Conservation (phyloP, 73 alveolate genomes). For the Paramecium primaurelia region DNA sequence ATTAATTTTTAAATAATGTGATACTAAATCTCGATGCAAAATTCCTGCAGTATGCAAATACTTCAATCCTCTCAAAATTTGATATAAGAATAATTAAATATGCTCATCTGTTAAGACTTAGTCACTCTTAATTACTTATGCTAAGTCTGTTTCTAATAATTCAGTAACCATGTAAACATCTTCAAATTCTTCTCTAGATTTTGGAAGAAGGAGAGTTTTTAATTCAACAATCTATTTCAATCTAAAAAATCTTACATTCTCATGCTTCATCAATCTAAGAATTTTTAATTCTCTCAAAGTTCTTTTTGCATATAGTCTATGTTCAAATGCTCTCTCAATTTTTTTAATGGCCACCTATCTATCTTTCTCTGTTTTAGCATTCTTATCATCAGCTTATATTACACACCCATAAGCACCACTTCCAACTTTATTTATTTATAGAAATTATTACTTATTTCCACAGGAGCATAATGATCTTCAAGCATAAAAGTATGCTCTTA, state of each 20-base stretch:
- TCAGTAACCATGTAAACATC: slow-evolving; percentile 83
- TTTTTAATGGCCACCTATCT: slow-evolving; percentile 77
- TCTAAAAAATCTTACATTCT: slow-evolving; percentile 63
- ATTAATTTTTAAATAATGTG: neutral
- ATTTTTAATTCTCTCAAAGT: slow-evolving; percentile 77
- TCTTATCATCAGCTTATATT: slow-evolving; percentile 76
- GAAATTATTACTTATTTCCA: neutral
- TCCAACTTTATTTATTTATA: slow-evolving; percentile 53
- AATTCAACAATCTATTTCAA: slow-evolving; percentile 25
- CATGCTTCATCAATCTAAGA: slow-evolving; percentile 73
- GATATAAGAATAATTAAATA: slow-evolving; percentile 79
- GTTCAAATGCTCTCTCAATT: slow-evolving; percentile 69
- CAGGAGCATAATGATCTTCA: slow-evolving; percentile 42
- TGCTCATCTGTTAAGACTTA: slow-evolving; percentile 86
- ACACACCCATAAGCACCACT: slow-evolving; percentile 89
- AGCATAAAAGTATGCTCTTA: slow-evolving; percentile 31
- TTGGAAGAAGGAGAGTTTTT: slow-evolving; percentile 65
- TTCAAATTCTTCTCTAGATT: slow-evolving; percentile 66
- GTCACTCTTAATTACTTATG: slow-evolving; percentile 81
- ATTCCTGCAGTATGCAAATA: slow-evolving; percentile 85
- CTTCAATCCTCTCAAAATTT: slow-evolving; percentile 84
- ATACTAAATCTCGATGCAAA: slow-evolving; percentile 79
- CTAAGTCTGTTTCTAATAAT: slow-evolving; percentile 93
- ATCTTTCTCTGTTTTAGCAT: slow-evolving; percentile 62
- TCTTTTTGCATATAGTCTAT: slow-evolving; percentile 70